Base-by-base conservation (phyloP, 257 asterid genomes). In the Solanum piurae region DNA sequence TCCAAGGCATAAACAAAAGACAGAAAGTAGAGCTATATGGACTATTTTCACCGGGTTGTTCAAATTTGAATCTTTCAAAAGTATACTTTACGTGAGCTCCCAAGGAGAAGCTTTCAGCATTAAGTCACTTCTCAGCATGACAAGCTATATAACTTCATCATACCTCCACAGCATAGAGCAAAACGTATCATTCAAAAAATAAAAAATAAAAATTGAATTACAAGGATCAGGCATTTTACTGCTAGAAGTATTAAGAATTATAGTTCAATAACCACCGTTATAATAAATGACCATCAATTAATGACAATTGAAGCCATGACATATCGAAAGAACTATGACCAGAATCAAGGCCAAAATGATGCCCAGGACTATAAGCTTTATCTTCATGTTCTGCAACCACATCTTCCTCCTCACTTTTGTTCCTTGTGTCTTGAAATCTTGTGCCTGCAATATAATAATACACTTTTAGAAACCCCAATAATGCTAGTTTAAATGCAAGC, bases 311-410 rank as follows among this genome's bases (percentile, higher is more conserved):
- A 91, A 91, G 75, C 98, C 95, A 88, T 93, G 92, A 88, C 99
- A 96, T 64, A 94, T 89, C 2, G 99, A 96, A 86, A 96, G 86
- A 64, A 96, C 96, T 68, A 96, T 94, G 91, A 96, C 94, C 62
- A 96, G 93, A 91, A 96, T 95, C 94, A 96, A 91, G 44, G 98
- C 99, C 55, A 95, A 83, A 86, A 96, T 93, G 37, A 96, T 96
- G 75, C 91, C 99, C 60, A 96, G 96, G 89, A 96, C 99, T 77
- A 96, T 96, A 79, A 96, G 97, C 95, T 96, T 96, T 90, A 96
- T 91, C 94, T 96, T 96, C 99, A 96, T 96, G 73, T 96, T 96
- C 91, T 95, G 95, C 87, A 94, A 75, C 99, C 99, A 96, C 98
- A 96, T 96, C 91, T 91, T 95, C 86, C 99, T 94, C 94, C 98